These are phyloP conservation scores for Elasticomyces elasticus DNA, from an alignment of 495 filamentous ascomycete species.

Conservation along the genomic window DNA sequence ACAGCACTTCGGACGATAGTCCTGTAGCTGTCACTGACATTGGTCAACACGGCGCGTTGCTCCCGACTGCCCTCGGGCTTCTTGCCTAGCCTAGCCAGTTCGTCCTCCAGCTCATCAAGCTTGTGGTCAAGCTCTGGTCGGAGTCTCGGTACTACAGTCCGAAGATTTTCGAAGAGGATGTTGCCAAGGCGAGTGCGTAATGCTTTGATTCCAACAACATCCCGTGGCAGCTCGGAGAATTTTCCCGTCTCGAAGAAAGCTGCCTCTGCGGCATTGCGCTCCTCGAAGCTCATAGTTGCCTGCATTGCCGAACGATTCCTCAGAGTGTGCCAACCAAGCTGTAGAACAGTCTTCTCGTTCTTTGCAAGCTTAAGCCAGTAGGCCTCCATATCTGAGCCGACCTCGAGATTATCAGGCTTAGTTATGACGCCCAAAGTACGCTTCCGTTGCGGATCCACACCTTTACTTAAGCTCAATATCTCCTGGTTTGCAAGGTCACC, in stretches of 20 bases:
- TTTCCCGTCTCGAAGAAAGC: constrained; percentile 32
- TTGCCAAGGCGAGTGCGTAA: constrained; percentile 27
- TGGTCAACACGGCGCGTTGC: constrained; percentile 9
- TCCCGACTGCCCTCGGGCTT: constrained; percentile 3
- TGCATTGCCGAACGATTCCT: constrained; percentile 41
- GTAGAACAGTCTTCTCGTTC: constrained; percentile 52
- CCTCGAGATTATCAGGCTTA: constrained; percentile 42
- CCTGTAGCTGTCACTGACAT: constrained; percentile 4
- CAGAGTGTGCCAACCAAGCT: constrained; percentile 61
- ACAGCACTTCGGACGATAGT: constrained; percentile 40
- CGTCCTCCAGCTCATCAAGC: not conserved
- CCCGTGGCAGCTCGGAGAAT: constrained; percentile 22
- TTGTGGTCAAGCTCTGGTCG: constrained; percentile 8
- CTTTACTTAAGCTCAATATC: constrained; percentile 35
- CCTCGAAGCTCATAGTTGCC: constrained; percentile 29
- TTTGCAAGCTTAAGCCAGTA: constrained; percentile 44
- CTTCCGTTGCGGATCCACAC: constrained; percentile 36
- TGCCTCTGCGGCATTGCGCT: constrained; percentile 36
- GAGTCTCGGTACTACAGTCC: constrained; percentile 9
- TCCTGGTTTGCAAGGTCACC: constrained; percentile 42
- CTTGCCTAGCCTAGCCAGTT: constrained; percentile 1
- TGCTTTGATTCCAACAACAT: constrained; percentile 23
- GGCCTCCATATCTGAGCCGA: constrained; percentile 40
- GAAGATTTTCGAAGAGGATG: constrained; percentile 23
- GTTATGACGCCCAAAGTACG: constrained; percentile 54